Conservation (phyloP, 768 basidiomycete genomes). For the Favolaschia claudopus region DNA sequence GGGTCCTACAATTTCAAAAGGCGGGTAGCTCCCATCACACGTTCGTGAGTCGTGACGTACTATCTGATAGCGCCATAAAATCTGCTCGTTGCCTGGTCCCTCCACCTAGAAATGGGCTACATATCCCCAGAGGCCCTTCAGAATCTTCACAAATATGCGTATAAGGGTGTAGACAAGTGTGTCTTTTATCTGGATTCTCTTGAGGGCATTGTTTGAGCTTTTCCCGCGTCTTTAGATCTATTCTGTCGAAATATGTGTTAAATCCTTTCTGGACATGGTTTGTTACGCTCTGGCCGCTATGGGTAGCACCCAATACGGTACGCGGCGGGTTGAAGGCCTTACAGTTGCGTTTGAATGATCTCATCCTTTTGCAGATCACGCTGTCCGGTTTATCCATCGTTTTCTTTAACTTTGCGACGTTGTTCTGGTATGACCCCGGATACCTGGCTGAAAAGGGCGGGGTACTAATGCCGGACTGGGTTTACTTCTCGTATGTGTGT, state of each 20-base stretch:
- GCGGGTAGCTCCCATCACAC: too few species aligned
- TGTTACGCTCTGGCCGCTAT: constrained; percentile 85
- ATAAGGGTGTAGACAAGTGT: constrained; percentile 84
- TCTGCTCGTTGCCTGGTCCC: too few species aligned
- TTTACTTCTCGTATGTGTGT: constrained; percentile 83
- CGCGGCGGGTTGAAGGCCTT: constrained; percentile 32
- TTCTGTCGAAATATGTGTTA: constrained; percentile 78
- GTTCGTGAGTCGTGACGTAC: too few species aligned
- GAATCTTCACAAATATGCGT: constrained; percentile 80
- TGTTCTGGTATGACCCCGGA: constrained; percentile 84
- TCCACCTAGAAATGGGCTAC: constrained; percentile 78
- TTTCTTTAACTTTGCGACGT: constrained; percentile 81
- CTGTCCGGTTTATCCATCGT: constrained; percentile 85
- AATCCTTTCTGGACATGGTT: constrained; percentile 93
- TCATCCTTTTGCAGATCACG: constrained; percentile 72
- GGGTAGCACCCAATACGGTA: constrained; percentile 90
- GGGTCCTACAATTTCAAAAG: too few species aligned
- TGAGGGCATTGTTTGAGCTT: constrained; percentile 7
- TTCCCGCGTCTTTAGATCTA: constrained; percentile 57
- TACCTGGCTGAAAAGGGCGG: constrained; percentile 76
- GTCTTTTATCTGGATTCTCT: constrained; percentile 28
- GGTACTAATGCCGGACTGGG: constrained; percentile 78
- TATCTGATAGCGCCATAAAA: too few species aligned
- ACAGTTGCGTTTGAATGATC: background rate
- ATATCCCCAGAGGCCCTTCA: constrained; percentile 72